Evolutionary conservation across 1,284 basidiomycete genomes (phyloP), one percentile per base, ranked within the genome.

Genomic region (Papiliotrema flavescens): DNA sequence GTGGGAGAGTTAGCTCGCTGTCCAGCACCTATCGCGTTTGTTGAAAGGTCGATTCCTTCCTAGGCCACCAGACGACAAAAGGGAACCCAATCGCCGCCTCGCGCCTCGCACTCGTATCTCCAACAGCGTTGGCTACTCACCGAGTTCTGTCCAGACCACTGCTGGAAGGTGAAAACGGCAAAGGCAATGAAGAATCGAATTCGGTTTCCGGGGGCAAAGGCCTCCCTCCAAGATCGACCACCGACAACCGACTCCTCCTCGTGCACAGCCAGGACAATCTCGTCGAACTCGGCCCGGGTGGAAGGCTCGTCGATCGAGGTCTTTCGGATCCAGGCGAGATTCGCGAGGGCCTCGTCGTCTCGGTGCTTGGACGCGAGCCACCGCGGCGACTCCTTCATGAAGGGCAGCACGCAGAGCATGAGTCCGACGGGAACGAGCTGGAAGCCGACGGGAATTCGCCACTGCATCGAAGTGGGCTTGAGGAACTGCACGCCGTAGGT

Each of bases 131-230:
- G n/a, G n/a, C n/a, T 32, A 32, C 28, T 32, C 28, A 32, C 28
- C 5, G 48, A 41, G 39, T 42, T 36, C 26, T 81, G 80, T 14
- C 79, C 86, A 39, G 78, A 79, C 82, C 83, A 87, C 68, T 87
- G 85, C 69, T 87, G 85, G 17, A 86, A 77, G 53, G 80, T 69
- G 67, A 81, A 80, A 48, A 83, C 76, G 36, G 82, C 55, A 22
- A 60, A 56, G 44, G 81, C 86, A 58, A 88, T 86, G 44, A 84
- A 76, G 76, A 88, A 86, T 43, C 86, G 82, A 54, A 85, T 75
- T 39, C 82, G 81, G 74, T 89, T 88, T 40, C 87, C 87, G 66
- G 86, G 87, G 20, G 83, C 84, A 47, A 87, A 78, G 76, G 87
- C 47, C 52, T 89, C 87, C 56, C 78, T 81, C 55, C 81, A 65